These are phyloP conservation scores for Hirsutella thompsonii DNA, from an alignment of 2,329 filamentous ascomycete species.

Conservation along the genomic window DNA sequence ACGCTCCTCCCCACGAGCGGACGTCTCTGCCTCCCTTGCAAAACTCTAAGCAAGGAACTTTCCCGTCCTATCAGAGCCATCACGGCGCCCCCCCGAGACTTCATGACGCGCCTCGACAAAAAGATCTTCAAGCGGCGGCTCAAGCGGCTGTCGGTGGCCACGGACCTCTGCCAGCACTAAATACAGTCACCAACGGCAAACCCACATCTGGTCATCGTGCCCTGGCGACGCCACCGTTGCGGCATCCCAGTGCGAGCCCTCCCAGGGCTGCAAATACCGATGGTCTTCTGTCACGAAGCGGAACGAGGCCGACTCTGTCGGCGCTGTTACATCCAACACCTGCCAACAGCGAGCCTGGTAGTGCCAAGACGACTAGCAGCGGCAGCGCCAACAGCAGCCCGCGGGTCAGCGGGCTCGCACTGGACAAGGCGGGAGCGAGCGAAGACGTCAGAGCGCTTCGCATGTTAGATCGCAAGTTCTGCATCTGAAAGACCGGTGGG, in stretches of 20 bases:
- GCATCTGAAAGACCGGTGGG: conserved; percentile 11
- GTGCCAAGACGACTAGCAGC: conserved; percentile 26
- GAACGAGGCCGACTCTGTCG: conserved; percentile 32
- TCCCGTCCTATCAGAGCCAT: conserved; percentile 18
- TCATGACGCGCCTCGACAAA: conserved; percentile 29
- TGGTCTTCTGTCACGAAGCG: conserved; percentile 8
- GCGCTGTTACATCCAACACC: conserved; percentile 38
- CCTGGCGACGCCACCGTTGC: conserved; percentile 28
- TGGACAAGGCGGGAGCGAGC: conserved; percentile 30
- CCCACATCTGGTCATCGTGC: conserved; percentile 13
- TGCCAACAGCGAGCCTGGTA: conserved; percentile 30
- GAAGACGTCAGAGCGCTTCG: conserved; percentile 55
- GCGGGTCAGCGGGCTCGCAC: conserved; percentile 12
- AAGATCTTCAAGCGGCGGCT: conserved; percentile 30
- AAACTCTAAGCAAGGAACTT: conserved; percentile 12
- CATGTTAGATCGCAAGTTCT: conserved; percentile 50
- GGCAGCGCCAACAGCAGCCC: conserved; percentile 29
- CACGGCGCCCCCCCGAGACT: conserved; percentile 19
- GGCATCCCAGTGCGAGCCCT: conserved; percentile 36
- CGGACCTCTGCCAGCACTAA: conserved; percentile 30
- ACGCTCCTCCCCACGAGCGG: conserved; percentile 17
- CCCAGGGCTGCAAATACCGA: conserved; percentile 28
- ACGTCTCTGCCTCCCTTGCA: conserved; percentile 23
- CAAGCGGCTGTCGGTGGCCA: conserved; percentile 29
- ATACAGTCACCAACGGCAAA: conserved; percentile 17